These are phyloP conservation scores for Yamagishiella unicocca DNA, from an alignment of 139 green algal genomes.

Conservation along the genomic window DNA sequence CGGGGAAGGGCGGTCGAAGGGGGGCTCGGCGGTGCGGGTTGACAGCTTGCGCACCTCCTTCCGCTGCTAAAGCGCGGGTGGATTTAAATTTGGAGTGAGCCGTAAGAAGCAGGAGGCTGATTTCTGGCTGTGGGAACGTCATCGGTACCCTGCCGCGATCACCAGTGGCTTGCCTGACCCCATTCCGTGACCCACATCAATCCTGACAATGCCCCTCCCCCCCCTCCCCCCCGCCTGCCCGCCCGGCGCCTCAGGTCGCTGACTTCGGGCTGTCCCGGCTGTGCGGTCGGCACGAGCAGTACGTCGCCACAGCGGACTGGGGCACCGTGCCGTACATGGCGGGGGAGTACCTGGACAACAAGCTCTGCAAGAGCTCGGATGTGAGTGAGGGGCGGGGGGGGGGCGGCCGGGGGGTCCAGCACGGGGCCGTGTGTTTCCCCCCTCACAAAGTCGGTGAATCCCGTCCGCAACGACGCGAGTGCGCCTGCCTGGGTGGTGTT, in stretches of 20 bases:
- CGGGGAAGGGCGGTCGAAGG: not conserved
- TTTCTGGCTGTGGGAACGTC: too few species aligned
- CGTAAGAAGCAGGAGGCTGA: too few species aligned
- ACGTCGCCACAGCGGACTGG: not conserved
- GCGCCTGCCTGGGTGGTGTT: too few species aligned
- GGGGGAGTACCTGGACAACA: conserved; percentile 39
- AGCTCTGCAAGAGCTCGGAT: conserved; percentile 29
- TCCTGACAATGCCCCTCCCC: not conserved
- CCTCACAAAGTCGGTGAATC: too few species aligned
- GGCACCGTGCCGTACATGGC: conserved; percentile 47
- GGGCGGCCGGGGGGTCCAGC: not conserved
- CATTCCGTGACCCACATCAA: too few species aligned
- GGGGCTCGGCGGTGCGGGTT: not conserved
- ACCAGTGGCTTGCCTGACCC: too few species aligned
- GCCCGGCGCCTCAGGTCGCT: not conserved
- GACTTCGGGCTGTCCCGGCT: conserved; percentile 39
- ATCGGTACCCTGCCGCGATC: too few species aligned
- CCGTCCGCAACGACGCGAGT: too few species aligned
- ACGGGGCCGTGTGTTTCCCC: not conserved
- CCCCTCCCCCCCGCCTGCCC: not conserved
- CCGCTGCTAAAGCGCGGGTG: not conserved
- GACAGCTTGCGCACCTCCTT: too few species aligned
- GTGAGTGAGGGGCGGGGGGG: not conserved
- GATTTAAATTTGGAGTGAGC: too few species aligned
- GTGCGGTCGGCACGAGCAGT: not conserved